Base-by-base conservation (phyloP, 2,329 filamentous ascomycete genomes). In the Onygenales sp. region DNA sequence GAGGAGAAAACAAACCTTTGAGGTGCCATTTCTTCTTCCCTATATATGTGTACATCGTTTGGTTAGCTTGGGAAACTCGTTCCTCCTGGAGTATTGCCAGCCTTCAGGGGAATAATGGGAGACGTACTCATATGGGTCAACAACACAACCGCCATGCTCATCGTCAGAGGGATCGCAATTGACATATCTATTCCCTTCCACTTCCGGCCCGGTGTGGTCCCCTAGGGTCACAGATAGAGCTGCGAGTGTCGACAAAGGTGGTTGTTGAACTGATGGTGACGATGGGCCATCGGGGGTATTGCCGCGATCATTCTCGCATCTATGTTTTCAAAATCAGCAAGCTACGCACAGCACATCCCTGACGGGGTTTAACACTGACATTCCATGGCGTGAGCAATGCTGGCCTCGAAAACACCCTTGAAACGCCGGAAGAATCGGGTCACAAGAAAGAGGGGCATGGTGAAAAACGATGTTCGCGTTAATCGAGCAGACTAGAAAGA, bases 381-480 rank as follows among this genome's bases (percentile, higher is more conserved):
- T 46, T 17, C 55, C 55, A 21, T 21, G 42, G n/a, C 14, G 43
- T 6, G 53, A 56, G 14, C 55, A 57, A 37, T 42, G n/a, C 47
- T 57, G 55, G 33, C 55, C 55, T 17, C 55, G 54, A 32, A 57
- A 45, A 42, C 55, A 57, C 9, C 55, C 49, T 33, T 53, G 46
- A 37, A 53, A 55, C 13, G 53, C 40, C 17, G 53, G 49, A 9
- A 52, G 31, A 42, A 52, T 54, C 3, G 53, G 55, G 39, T 57
- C 55, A 32, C 55, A 57, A 21, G 9, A 9, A 11, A 55, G 50
- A 33, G 32, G 21, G 27, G 44, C 11, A 44, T 49, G 52, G 10
- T 42, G 13, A 39, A 53, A 53, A n/a, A 49, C 31, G 14, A 53
- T 53, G 27, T 53, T 42, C n/a, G 44, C 52, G 10, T 53, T 10